Evolutionary conservation across 495 filamentous ascomycete genomes (phyloP), one percentile per base, ranked within the genome.

Genomic region (Jackrogersella multiformis): DNA sequence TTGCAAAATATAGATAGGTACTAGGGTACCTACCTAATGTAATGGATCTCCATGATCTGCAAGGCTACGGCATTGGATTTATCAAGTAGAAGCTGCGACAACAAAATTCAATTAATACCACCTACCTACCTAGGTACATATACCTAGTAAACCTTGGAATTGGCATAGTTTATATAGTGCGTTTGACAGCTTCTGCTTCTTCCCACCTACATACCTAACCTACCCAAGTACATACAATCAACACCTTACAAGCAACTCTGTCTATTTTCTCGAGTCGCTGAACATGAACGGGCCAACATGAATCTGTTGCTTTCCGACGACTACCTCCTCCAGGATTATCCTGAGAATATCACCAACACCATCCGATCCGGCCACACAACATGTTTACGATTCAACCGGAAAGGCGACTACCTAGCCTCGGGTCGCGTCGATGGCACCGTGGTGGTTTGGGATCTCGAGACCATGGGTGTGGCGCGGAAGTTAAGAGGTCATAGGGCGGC

Each of bases 401-500:
- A 88, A 74, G 95, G 95, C 71, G 93, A 98, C 75, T 92, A 94
- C 69, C 88, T 99, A 61, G 95, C 95, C 38, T 93, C 93, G 24
- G 95, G 95, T 74, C 87, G 95, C 76, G 93, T 91, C 61, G 94
- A 98, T 79, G 95, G 95, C 66, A 93, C 90, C 13, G 90, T 98
- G 44, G 90, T 97, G 32, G 90, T 99, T 54, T 99, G 97, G 82
- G 95, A 99, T 74, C 84, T 97, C 39, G 96, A 97, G 74, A 98
- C 96, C 24, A 95, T 94, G 82, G 93, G 94, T 35, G 90, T 98
- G 15, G 95, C 95, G 38, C 89, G 93, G 56, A 97, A 97, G 76
- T 83, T 98, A 32, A 86, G 91, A 54, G 95, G 95, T 5, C 95
- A 99, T 79, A 94, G 91, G 15, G 83, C 89, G 61, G 93, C 95